phyloP scores from a whole-genome alignment of 306 rosid species.

The Cucurbita pepo region DNA sequence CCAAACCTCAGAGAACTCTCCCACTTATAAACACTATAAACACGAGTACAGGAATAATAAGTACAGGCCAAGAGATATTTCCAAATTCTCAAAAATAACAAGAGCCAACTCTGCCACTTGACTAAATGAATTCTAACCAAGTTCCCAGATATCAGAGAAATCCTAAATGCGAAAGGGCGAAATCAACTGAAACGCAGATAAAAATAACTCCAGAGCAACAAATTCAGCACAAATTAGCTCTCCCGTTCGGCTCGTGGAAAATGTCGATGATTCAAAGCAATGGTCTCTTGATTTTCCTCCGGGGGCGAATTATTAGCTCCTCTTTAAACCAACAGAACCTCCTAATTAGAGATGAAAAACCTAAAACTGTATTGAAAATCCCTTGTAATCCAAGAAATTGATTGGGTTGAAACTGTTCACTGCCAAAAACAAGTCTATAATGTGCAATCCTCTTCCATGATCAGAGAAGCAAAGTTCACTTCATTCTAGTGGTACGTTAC shows the following conservation, averaged over 20 bases:
- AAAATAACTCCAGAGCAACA: background rate
- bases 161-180: background rate
- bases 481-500: constrained; percentile 33
- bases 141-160: background rate
- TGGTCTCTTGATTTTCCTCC: constrained; percentile 20
- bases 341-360: background rate
- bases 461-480: constrained; percentile 18
- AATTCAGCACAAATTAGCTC: constrained; percentile 27
- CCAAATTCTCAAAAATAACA: background rate
- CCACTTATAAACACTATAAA: constrained; percentile 2
- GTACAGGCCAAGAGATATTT: background rate
- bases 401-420: constrained; percentile 27
- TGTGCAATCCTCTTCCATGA: constrained; percentile 68
- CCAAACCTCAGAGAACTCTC: constrained; percentile 4
- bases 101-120: constrained; percentile 4
- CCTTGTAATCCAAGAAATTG: constrained; percentile 9
- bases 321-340: constrained; percentile 4
- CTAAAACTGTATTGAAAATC: constrained; percentile 4
- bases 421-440: constrained; percentile 17
- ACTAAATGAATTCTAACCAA: background rate
- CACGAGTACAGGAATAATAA: background rate
- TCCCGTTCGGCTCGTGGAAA: constrained; percentile 21
- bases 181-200: background rate
- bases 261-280: constrained; percentile 27
- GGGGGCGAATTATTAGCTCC: constrained; percentile 25